Conservation (phyloP, 257 asterid genomes). For the Schizonepeta tenuifolia region DNA sequence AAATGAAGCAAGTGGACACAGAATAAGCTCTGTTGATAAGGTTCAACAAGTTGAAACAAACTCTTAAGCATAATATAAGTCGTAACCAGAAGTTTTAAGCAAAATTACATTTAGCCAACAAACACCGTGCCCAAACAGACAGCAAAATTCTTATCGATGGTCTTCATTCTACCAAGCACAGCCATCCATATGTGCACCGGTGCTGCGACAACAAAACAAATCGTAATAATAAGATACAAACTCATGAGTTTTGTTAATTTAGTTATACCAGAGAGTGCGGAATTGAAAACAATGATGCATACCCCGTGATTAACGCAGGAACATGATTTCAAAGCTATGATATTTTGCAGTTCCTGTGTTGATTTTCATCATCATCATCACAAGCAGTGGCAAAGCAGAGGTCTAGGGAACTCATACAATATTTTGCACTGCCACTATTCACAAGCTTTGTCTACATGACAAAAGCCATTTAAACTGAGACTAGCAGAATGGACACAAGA, state of each 20-base stretch:
- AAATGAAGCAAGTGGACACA: not conserved
- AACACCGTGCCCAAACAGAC: constrained; percentile 25
- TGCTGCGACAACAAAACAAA: constrained; percentile 33
- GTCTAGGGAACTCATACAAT: constrained; percentile 51
- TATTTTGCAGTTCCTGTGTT: constrained; percentile 40
- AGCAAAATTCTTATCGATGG: constrained; percentile 10
- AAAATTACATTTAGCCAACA: constrained; percentile 33
- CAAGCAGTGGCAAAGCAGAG: constrained; percentile 42
- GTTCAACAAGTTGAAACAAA: constrained; percentile 3
- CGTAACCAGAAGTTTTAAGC: constrained; percentile 28
- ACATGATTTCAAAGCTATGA: constrained; percentile 37
- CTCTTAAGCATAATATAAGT: constrained; percentile 18
- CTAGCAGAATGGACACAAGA: constrained; percentile 41
- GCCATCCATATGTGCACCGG: constrained; percentile 16
- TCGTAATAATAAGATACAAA: not conserved
- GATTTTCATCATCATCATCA: constrained; percentile 41
- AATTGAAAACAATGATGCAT: not conserved
- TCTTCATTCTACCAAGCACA: constrained; percentile 15
- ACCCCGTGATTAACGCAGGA: constrained; percentile 42
- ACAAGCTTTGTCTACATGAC: constrained; percentile 47
- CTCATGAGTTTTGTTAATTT: not conserved
- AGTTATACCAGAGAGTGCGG: not conserved
- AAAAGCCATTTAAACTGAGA: constrained; percentile 60
- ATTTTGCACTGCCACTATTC: constrained; percentile 44
- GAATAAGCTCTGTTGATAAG: not conserved